Base-by-base conservation (phyloP, 164 flowering plant genomes). In the Nymphaea thermarum region DNA sequence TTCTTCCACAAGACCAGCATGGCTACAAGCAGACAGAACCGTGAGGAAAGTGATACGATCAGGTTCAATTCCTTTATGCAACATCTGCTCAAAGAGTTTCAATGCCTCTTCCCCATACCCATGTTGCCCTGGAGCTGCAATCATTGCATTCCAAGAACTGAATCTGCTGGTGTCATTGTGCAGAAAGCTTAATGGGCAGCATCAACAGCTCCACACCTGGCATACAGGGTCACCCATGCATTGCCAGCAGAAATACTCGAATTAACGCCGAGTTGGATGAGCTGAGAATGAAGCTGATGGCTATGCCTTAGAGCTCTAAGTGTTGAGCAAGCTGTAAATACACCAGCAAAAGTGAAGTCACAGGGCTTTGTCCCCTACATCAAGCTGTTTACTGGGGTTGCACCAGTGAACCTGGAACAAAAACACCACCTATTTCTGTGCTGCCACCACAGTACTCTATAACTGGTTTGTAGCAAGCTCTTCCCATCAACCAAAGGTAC, bases 401-500 rank as follows among this genome's bases (percentile, higher is more conserved):
- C 76, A 91, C 68, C 61, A 94, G 65, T 42, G 96, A 89, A 12
- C 99, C 97, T 36, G 89, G 61, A 65, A 85, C 80, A 80, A 91
- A 94, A 66, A 83, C 97, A 75, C 99, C 99, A 60, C 97, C 97
- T 75, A 94, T 89, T 80, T 94, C 96, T 6, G 96, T 94, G 41
- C 99, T 97, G 62, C 97, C 99, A 82, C 99, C 91, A 78, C 36
- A 25, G 36, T 87, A 91, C 76, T 94, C 97, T 65, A 91, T 88
- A 47, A 94, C 73, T 68, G 99, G 99, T 75, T 87, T 91, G 87
- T 87, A 94, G 17, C 66, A 43, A 70, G 96, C 96, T 80, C 96
- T 83, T 17, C 95, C 95, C 93, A 90, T 86, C 73, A 91, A 74
- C 99, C 97, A 94, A 16, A 94, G 82, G 77, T 88, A 88, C 75